phyloP scores from a whole-genome alignment of 805 yeast species.

The Candida easanensis region DNA sequence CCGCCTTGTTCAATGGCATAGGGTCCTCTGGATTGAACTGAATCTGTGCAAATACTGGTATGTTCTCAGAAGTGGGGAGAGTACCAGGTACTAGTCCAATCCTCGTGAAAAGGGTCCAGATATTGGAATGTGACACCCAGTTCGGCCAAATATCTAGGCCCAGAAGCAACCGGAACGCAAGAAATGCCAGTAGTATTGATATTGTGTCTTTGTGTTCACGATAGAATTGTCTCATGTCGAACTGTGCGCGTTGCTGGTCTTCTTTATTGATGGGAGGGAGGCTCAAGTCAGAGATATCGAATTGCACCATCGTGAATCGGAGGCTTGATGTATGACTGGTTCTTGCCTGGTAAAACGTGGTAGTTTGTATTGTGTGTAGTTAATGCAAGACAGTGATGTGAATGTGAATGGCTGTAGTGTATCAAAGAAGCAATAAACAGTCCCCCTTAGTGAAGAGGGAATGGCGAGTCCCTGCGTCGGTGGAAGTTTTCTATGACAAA shows the following conservation, averaged over 20 bases:
- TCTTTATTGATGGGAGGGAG: background rate
- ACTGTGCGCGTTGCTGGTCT: background rate
- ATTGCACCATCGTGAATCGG: background rate
- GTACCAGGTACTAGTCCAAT: no score
- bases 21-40: slow-evolving; percentile 8
- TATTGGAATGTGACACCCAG: background rate
- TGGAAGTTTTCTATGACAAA: no score
- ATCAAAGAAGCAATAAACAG: no score
- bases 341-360: no score
- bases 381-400: background rate
- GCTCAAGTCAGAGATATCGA: background rate
- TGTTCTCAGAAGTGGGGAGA: background rate
- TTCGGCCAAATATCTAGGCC: background rate
- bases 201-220: background rate
- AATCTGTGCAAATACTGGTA: background rate
- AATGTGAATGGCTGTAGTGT: no score
- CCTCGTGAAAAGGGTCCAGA: background rate
- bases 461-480: no score
- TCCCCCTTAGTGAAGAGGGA: no score
- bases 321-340: no score
- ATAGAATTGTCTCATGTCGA: background rate
- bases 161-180: background rate
- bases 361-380: background rate
- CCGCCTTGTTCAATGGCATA: slow-evolving; percentile 1
- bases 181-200: background rate